Conservation (phyloP, 139 green algal genomes). For the Diplosphaera chodatii region DNA sequence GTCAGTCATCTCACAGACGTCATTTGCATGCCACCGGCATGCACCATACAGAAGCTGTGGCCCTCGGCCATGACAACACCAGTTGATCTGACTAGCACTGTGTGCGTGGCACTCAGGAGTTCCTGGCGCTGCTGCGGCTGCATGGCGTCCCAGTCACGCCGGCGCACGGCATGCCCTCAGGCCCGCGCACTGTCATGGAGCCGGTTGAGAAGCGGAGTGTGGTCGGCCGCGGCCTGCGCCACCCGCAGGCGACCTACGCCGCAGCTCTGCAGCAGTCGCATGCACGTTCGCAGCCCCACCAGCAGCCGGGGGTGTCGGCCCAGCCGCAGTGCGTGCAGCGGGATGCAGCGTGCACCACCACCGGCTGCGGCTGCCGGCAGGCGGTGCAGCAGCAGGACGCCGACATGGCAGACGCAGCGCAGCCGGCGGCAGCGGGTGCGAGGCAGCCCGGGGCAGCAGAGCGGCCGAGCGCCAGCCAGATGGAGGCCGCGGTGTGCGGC, state of each 20-base stretch:
- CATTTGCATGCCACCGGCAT: too few species aligned
- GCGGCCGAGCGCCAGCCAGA: slow-evolving; percentile 3
- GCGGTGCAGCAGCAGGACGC: not conserved
- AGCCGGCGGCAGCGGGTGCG: not conserved
- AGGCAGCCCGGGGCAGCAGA: too few species aligned
- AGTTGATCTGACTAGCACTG: too few species aligned
- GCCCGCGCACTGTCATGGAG: not conserved
- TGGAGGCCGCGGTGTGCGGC: slow-evolving; percentile 20
- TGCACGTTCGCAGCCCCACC: too few species aligned
- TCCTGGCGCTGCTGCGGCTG: slow-evolving; percentile 42
- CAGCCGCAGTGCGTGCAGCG: not conserved
- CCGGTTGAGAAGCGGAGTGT: not conserved
- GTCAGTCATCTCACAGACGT: too few species aligned
- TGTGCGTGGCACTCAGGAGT: too few species aligned
- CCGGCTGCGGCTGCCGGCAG: too few species aligned
- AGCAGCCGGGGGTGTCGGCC: too few species aligned
- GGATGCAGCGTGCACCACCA: too few species aligned
- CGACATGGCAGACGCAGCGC: not conserved
- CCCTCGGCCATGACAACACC: too few species aligned
- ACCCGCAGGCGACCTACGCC: not conserved
- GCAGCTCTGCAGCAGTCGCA: slow-evolving; percentile 1
- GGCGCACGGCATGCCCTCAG: not conserved
- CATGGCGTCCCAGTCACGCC: slow-evolving; percentile 17
- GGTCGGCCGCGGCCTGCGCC: not conserved
- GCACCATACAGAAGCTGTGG: too few species aligned